A percentile compares a stretch with the other conserved stretches of the same genome.
Conservation (phyloP, 305 asterid species). For the Rubia balearica region DNA sequence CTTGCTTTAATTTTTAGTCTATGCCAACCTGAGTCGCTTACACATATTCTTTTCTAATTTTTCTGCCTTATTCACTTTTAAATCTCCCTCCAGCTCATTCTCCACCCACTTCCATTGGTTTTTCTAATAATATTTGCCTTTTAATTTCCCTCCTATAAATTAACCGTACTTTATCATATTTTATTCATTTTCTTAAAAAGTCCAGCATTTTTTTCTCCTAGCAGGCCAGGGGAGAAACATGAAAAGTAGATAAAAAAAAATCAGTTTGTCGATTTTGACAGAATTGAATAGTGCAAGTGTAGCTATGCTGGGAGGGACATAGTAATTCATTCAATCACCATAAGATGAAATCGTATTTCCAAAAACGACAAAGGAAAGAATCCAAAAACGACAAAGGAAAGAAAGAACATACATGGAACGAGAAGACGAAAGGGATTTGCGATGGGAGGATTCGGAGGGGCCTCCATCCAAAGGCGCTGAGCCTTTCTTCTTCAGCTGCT, state of each 20-base stretch:
- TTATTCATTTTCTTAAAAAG: background rate
- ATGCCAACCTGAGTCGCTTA: background rate
- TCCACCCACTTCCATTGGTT: too few relatives aligned
- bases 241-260: too few relatives aligned
- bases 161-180: background rate
- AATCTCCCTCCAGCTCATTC: background rate
- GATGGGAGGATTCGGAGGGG: constrained; percentile 29
- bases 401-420: constrained; percentile 51
- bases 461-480: constrained; percentile 29
- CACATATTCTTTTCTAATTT: background rate
- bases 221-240: background rate
- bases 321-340: background rate
- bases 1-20: background rate
- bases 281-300: too few relatives aligned
- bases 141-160: too few relatives aligned
- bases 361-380: background rate
- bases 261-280: too few relatives aligned
- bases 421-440: constrained; percentile 47
- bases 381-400: background rate
- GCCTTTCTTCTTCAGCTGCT: constrained; percentile 31
- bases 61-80: background rate
- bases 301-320: too few relatives aligned
- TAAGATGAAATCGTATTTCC: background rate
- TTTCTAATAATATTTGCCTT: too few relatives aligned
- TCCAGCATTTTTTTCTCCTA: background rate